Evolutionary conservation across 2,329 filamentous ascomycete genomes (phyloP).

Genomic region (Phyllosticta capitalensis): DNA sequence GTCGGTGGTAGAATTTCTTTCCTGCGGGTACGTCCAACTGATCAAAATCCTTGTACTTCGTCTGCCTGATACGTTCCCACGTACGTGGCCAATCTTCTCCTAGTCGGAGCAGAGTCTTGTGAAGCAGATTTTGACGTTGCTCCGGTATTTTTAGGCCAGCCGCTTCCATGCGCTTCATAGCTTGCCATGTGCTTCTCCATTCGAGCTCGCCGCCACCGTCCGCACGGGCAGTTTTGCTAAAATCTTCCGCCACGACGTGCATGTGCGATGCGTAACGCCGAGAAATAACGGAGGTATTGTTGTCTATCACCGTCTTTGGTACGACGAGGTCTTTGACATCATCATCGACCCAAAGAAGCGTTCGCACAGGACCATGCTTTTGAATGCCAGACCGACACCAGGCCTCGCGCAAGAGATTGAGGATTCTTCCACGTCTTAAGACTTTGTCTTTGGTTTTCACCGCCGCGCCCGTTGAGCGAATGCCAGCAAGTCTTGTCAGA

Average conservation of each 20-base stretch:
- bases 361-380: slow-evolving; percentile 66
- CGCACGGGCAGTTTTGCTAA: not conserved
- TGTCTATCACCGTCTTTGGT: slow-evolving; percentile 36
- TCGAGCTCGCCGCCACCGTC: not conserved
- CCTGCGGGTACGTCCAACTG: not conserved
- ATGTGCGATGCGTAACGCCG: not conserved
- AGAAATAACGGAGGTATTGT: not conserved
- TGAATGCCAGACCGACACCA: slow-evolving; percentile 55
- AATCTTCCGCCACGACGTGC: not conserved
- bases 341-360: slow-evolving; percentile 63
- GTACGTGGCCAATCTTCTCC: not conserved
- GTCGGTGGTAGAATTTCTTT: not conserved
- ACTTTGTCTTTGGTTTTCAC: slow-evolving; percentile 16
- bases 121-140: not conserved
- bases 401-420: slow-evolving; percentile 53
- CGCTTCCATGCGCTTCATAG: slow-evolving; percentile 1
- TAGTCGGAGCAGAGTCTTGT: not conserved
- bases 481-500: not conserved
- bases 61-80: not conserved
- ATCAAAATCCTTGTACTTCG: not conserved
- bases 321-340: slow-evolving; percentile 51
- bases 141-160: not conserved
- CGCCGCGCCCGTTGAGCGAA: too few relatives aligned
- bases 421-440: slow-evolving; percentile 47
- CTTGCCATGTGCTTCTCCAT: not conserved